Base-by-base conservation (phyloP, 2,329 filamentous ascomycete species). In the Thielaviopsis ethacetica region DNA sequence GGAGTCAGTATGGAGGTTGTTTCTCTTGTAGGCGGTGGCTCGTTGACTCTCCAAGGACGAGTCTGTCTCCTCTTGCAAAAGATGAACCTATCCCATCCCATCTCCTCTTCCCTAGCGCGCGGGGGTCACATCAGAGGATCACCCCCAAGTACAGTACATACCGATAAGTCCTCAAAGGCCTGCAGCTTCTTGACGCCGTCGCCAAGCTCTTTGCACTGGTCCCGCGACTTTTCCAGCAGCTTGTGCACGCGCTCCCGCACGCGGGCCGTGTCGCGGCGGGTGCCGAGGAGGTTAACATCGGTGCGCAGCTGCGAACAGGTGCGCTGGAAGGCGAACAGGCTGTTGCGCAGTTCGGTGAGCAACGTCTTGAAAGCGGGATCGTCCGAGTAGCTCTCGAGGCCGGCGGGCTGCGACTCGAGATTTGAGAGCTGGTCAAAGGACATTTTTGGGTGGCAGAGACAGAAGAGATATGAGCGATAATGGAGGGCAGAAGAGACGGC, bases 181-280 rank as follows among this genome's bases (percentile, higher is more conserved):
- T 94, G 87, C 53, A 96, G 81, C 72, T 86, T 90, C 82, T 97
- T 97, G 64, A 98, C 79, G 5, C 90, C 90, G 67, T 97, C 91
- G 64, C 89, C 93, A 62, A 95, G 86, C 59, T 93, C 86, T 71
- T 91, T 91, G 76, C 96, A 97, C 60, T 85, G 81, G 59, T 85
- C 81, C 60, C 88, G 84, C 34, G 90, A 90, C 73, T 95, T 90
- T 64, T 95, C 88, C 59, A 96, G 80, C 10, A 91, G 76, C 66
- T 87, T 85, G 69, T 93, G 88, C 26, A 98, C 89, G 65, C 93
- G 80, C 73, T 98, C 93, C 56, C 91, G 83, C 62, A 95, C 84
- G 56, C 91, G 83, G 62, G 93, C 87, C 3, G 90, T 96, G 71
- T 98, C 93, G 62, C 91, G 85, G 71, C 86, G 88, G 9, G 90